Evolutionary conservation across 2,329 filamentous ascomycete species (phyloP), one percentile per base, ranked within the genome.

Genomic region (Waltergamsia citrina): DNA sequence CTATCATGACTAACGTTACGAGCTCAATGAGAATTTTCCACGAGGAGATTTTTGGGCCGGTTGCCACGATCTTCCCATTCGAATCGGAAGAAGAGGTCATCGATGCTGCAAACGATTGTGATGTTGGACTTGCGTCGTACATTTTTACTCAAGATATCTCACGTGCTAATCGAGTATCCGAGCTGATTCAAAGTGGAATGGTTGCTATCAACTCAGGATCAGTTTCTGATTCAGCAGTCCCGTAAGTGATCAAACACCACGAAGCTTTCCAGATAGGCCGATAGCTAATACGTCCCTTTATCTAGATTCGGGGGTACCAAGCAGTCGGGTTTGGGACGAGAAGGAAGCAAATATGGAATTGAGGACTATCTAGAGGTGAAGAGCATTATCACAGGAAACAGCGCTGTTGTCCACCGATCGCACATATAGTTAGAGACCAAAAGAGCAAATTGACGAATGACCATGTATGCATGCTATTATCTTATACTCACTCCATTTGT

Each of bases 1-100:
- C 83, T 0, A 71, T 87, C 16, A 67, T 87, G 35, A 70, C 74
- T 14, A 74, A 74, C 33, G 81, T 83, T 68, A 82, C 58, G 14
- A 60, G 63, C 34, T 66, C 77, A 21, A 87, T 87, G 82, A 57
- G 65, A 25, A 59, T 86, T 25, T 69, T 72, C 8, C 60, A 62
- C 1, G 83, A 87, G 49, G 82, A 88, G 56, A 86, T 81, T 0
- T 88, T 88, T 46, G 82, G 81, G 1, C 83, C 82, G 3, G 73
- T 86, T 1, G 81, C 79, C 1, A 78, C 74, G 2, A 52, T 87
- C 2, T 83, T 84, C 61, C 66, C 71, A 28, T 86, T 86, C 50
- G 67, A 79, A 14, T 78, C 71, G 0, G 81, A 86, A 50, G 74
- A 78, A 31, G 80, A 86, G 40, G 81, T 84, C 14, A 67, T 85